These are phyloP conservation scores for Colletotrichum falcatum DNA, from an alignment of 2,329 filamentous ascomycete species.

Conservation along the genomic window DNA sequence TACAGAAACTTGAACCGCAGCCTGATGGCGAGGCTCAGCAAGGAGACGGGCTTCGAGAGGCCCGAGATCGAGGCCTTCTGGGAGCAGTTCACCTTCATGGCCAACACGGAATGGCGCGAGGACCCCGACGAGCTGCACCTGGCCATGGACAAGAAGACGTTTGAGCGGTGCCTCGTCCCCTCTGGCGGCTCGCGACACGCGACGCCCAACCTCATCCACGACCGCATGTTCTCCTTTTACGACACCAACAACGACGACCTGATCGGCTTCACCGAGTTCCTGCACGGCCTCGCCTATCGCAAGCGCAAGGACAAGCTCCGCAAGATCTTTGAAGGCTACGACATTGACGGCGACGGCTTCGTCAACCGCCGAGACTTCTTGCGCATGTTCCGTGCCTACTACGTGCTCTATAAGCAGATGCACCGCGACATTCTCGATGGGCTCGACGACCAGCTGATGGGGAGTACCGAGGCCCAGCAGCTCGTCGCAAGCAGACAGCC, in stretches of 20 bases:
- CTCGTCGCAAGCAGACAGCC: constrained; percentile 81
- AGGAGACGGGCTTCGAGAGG: constrained; percentile 82
- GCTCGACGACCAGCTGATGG: constrained; percentile 81
- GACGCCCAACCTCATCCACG: constrained; percentile 89
- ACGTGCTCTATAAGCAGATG: constrained; percentile 89
- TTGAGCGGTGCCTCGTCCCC: constrained; percentile 90
- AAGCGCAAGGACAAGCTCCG: constrained; percentile 76
- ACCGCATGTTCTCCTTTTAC: constrained; percentile 97
- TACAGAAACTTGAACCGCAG: constrained; percentile 73
- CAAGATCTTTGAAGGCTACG: constrained; percentile 88
- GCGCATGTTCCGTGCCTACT: constrained; percentile 92
- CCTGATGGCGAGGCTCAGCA: constrained; percentile 75
- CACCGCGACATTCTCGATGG: constrained; percentile 85
- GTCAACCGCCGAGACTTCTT: constrained; percentile 89
- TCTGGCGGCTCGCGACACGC: constrained; percentile 83
- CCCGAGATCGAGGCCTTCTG: constrained; percentile 93
- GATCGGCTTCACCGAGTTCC: constrained; percentile 93
- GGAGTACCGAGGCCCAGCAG: constrained; percentile 80
- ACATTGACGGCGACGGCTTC: constrained; percentile 88
- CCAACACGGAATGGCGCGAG: constrained; percentile 83
- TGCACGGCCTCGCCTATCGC: constrained; percentile 81
- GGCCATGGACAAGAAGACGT: constrained; percentile 92
- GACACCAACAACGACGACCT: constrained; percentile 90
- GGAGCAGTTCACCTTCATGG: constrained; percentile 97
- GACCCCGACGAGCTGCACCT: constrained; percentile 83